Base-by-base conservation (phyloP, 768 basidiomycete genomes). In the Galerina marginata region DNA sequence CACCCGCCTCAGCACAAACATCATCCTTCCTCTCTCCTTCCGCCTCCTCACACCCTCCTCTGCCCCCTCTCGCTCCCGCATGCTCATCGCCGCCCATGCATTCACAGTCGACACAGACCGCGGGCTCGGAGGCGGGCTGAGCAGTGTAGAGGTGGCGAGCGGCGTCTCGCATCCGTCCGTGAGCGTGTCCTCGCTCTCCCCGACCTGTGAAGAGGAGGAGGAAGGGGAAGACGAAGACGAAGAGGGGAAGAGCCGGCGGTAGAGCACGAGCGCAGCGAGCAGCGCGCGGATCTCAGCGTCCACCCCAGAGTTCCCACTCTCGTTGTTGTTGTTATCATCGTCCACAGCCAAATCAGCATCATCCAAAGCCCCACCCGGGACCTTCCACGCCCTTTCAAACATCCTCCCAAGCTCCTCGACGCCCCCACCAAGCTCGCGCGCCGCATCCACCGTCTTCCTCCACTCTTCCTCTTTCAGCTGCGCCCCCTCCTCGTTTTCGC, bases 111-210 rank as follows among this genome's bases (percentile, higher is more conserved):
- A 53, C 58, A 33, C 58, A 16, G 46, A 43, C 10, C 49, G 38
- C 45, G 58, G 84, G 46, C 77, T 85, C 1, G 88, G 86, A 9
- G 88, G 87, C 3, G 87, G 88, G 26, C 86, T 88, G 56, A 86
- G 71, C 42, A 86, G 68, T 25, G 76, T 75, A 39, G 81, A 77
- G 12, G 3, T 5, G 9, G 37, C 11, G 11, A 39, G 37, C 4
- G 56, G 62, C 16, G 59, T 63, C 11, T 50, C 45, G 42, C 54
- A 59, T 9, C 60, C 61, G 38, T 56, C 56, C 7, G 29, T 33
- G 29, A 33, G 29, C 29, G 29, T 33, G 29, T 33, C 29, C 7
- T 33, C 29, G 29, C 29, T 33, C 29, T 33, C 6, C 45, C 54
- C 55, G 62, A 70, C 67, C n/a, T 61, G 39, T 39, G 65, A 46